phyloP scores from a whole-genome alignment of 1,284 basidiomycete genomes.

The Sanguinoderma infundibulare region DNA sequence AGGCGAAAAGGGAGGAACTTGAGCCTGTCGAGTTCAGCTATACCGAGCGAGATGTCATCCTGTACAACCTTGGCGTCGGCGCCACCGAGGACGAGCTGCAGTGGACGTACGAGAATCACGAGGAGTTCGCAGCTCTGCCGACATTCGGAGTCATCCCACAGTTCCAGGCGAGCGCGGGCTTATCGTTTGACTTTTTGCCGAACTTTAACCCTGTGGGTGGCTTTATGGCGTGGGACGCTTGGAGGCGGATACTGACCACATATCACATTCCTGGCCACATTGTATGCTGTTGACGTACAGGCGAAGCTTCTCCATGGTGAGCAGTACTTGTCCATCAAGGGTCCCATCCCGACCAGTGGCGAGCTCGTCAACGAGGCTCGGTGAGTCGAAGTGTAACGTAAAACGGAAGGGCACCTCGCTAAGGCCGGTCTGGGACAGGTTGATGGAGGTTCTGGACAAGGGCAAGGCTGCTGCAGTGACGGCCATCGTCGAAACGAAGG shows the following conservation, averaged over 20 bases:
- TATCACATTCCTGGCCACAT: neutral
- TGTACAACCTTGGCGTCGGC: constrained; percentile 97
- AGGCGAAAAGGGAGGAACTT: constrained; percentile 74
- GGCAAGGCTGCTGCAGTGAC: constrained; percentile 94
- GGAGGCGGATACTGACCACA: neutral
- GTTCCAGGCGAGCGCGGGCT: constrained; percentile 68
- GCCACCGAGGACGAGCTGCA: constrained; percentile 92
- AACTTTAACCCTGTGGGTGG: constrained; percentile 85
- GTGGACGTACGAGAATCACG: constrained; percentile 91
- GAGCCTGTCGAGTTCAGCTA: constrained; percentile 74
- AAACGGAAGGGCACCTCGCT: neutral
- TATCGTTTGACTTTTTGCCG: constrained; percentile 86
- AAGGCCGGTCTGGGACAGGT: constrained; percentile 40
- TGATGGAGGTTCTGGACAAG: constrained; percentile 86
- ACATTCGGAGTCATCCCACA: constrained; percentile 98
- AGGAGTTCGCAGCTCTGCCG: constrained; percentile 86
- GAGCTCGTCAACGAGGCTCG: constrained; percentile 82
- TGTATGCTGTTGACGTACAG: constrained; percentile 39
- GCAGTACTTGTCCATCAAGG: constrained; percentile 92
- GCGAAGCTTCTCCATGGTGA: constrained; percentile 98
- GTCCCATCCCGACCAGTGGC: constrained; percentile 85
- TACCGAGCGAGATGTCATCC: constrained; percentile 89
- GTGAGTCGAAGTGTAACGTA: constrained; percentile 41
- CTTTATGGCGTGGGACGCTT: neutral
- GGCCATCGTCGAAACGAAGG: constrained; percentile 76